Percentiles rank a stretch among this genome's conserved stretches.
Evolutionary conservation across 106 monocot genomes (phyloP).

Genomic region (Allium cepa): DNA sequence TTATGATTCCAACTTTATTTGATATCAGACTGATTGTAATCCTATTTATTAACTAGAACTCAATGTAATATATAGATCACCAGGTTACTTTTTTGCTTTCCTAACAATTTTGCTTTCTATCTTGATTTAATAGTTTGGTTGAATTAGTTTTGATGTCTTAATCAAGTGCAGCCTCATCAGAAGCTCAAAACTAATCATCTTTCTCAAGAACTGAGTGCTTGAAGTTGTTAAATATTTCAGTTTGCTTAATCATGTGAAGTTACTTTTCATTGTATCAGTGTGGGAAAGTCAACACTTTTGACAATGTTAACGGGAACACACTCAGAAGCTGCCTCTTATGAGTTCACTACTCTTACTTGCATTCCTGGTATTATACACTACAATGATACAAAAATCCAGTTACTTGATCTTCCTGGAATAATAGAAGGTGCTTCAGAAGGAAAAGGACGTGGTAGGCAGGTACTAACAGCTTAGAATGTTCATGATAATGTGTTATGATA

Average conservation of each 20-base stretch:
- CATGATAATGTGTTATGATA: too few species aligned
- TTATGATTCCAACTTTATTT: not conserved
- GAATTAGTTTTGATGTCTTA: not conserved
- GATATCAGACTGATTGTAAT: too few species aligned
- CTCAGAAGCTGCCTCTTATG: conserved; percentile 98
- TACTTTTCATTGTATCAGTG: conserved; percentile 35
- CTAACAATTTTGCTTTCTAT: not conserved
- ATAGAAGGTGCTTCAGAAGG: conserved; percentile 99
- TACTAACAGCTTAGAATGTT: conserved; percentile 8
- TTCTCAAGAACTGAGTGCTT: not conserved
- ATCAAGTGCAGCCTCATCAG: not conserved
- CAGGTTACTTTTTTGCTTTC: not conserved
- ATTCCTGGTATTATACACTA: conserved; percentile 99
- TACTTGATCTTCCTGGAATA: conserved; percentile 99
- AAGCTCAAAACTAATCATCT: not conserved
- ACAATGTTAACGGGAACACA: conserved; percentile 94
- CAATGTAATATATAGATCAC: too few species aligned
- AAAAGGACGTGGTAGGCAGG: conserved; percentile 99
- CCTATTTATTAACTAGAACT: too few species aligned
- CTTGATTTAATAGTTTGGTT: not conserved
- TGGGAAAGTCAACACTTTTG: conserved; percentile 95
- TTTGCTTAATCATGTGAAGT: not conserved
- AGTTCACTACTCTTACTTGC: conserved; percentile 97
- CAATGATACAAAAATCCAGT: conserved; percentile 97
- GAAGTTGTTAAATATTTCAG: not conserved